Conservation (phyloP, 2,329 filamentous ascomycete species). For the Neopestalotiopsis clavispora region DNA sequence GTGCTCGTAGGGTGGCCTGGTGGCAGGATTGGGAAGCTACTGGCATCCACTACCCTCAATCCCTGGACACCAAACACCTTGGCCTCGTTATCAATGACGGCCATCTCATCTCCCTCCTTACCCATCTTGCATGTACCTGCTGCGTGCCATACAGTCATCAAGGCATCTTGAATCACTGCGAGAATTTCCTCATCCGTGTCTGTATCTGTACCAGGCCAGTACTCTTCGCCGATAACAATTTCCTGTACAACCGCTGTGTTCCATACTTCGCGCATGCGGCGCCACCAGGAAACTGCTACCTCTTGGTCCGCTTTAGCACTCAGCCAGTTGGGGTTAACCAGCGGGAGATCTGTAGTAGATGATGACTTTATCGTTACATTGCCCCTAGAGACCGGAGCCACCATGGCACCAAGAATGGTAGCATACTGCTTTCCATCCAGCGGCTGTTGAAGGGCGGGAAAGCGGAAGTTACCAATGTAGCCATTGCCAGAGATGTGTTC, state of each 20-base stretch:
- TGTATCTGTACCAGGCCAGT: constrained; percentile 20
- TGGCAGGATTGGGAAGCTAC: constrained; percentile 31
- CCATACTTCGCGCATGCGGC: constrained; percentile 39
- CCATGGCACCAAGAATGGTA: constrained; percentile 40
- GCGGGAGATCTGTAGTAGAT: constrained; percentile 38
- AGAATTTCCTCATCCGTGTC: constrained; percentile 20
- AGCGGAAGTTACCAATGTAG: constrained; percentile 21
- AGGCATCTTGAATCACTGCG: constrained; percentile 15
- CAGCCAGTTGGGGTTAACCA: constrained; percentile 47
- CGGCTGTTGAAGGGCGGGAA: constrained; percentile 20
- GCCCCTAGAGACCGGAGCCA: constrained; percentile 44
- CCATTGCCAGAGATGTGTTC: constrained; percentile 20
- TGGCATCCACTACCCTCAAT: constrained; percentile 38
- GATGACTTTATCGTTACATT: constrained; percentile 40
- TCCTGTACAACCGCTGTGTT: constrained; percentile 11
- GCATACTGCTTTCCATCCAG: constrained; percentile 19
- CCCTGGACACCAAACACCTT: constrained; percentile 35
- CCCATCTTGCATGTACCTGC: constrained; percentile 33
- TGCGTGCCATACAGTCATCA: constrained; percentile 23
- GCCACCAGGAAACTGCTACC: constrained; percentile 44
- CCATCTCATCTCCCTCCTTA: constrained; percentile 30
- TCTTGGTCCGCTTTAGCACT: constrained; percentile 42
- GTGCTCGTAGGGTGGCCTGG: constrained; percentile 31
- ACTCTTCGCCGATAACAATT: constrained; percentile 17
- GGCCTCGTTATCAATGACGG: constrained; percentile 37